Percentiles rank a stretch among this genome's conserved stretches.
Conservation (phyloP, 306 rosid genomes). For the Lathyrus aphaca region DNA sequence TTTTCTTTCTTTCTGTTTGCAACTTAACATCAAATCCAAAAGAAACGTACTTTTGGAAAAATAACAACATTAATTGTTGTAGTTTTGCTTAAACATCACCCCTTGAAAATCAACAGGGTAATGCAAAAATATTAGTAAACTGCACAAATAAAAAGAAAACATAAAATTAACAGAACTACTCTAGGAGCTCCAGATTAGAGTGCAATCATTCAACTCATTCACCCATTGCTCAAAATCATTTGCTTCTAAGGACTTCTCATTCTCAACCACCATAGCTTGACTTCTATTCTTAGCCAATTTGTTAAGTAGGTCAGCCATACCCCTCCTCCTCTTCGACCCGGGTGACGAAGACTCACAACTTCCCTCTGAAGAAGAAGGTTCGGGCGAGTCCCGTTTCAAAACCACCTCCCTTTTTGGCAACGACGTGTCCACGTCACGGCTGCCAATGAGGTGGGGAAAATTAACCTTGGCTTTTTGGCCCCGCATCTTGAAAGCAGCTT, state of each 20-base stretch:
- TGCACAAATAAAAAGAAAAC: background rate
- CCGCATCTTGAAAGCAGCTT: too few species aligned
- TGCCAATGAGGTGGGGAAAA: too few species aligned
- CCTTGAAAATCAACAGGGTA: slow-evolving; percentile 13
- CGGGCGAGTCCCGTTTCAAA: background rate
- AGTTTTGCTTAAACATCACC: slow-evolving; percentile 22
- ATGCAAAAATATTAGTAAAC: slow-evolving; percentile 28
- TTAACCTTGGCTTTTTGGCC: too few species aligned
- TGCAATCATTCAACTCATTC: slow-evolving; percentile 20
- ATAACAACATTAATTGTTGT: background rate
- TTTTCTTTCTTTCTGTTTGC: too few species aligned
- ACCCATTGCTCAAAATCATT: slow-evolving; percentile 32
- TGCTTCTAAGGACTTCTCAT: background rate
- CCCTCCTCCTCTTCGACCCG: too few species aligned
- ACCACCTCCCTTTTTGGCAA: too few species aligned
- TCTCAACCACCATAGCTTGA: background rate
- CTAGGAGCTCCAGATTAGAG: background rate
- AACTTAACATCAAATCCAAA: slow-evolving; percentile 1
- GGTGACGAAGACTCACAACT: too few species aligned
- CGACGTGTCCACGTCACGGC: too few species aligned
- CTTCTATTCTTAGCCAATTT: too few species aligned
- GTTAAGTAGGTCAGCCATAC: too few species aligned
- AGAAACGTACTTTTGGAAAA: background rate
- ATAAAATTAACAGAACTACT: background rate
- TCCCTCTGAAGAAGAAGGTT: background rate